Base-by-base conservation (phyloP, 2,329 filamentous ascomycete species). In the Fusarium sp. region DNA sequence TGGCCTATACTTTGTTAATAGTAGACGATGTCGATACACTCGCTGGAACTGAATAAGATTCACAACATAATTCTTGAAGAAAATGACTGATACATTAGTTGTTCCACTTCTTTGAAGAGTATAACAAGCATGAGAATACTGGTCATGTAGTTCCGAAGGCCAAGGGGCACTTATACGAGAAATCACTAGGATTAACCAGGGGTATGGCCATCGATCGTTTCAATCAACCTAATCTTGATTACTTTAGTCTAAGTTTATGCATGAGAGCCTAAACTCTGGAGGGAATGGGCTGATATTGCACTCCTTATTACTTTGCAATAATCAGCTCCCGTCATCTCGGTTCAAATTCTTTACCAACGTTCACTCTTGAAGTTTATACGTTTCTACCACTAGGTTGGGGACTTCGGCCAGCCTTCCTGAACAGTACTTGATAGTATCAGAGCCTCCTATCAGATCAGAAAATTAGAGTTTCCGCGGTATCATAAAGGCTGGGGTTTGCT, bases 1-100 rank as follows among this genome's bases (percentile, higher is more conserved):
- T 73, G 62, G 62, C 72, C 67, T 77, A 78, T 78, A 78, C 65
- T 63, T 64, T 71, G 61, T 77, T 78, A 77, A 78, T 78, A 57
- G 67, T 75, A 77, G 71, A 73, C 63, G 65, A 77, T 46, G 63
- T 72, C 69, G 21, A 71, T 73, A 73, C 60, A 66, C 67, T 78
- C 75, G 69, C 66, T 78, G 66, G 69, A 73, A 75, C 59, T 70
- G 50, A 75, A 61, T 37, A 60, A 72, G 49, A 65, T 49, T 69
- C 56, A 57, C 40, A 59, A 56, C 28, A 47, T 58, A 37, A 43
- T 40, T 11, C 56, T 21, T 44, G 18, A 35, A 35, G 15, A 33
- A 28, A 21, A 38, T 15, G 25, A 38, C 13, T 25, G 10, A 28
- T 21, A 5, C 30, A 52, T 52, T 52, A 10, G 11, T 19, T 52